Evolutionary conservation across 306 rosid genomes (phyloP), one percentile per base, ranked within the genome.

Genomic region (Prunus davidiana): DNA sequence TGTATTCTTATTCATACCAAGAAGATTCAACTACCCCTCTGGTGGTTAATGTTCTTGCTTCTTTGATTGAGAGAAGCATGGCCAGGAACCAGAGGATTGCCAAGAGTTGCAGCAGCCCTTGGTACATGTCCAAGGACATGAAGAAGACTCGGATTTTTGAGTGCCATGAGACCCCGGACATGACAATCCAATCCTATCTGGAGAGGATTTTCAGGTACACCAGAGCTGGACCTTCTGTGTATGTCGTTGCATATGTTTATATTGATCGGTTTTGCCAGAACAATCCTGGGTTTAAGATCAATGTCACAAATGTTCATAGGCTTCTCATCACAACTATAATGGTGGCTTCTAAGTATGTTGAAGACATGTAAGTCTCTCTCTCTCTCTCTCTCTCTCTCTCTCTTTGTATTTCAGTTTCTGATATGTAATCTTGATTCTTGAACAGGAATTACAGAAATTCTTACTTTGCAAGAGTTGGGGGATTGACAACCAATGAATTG

Each of bases 271-370:
- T 94, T 69, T 94, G 97, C 75, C 94, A 94, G 55, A 84, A 75
- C 58, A 90, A 91, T 80, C 83, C 86, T 65, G 87, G 75, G 8
- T 94, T 91, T 67, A 77, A 89, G 41, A 91, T 94, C 81, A 89
- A 76, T 79, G 73, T 84, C 45, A 81, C 83, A 55, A 94, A 94
- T 86, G 98, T 91, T 2, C 96, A 94, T 58, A 87, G 97, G 74
- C 91, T 94, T 65, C 97, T 94, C 74, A 82, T 91, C 34, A 91
- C 97, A 16, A 91, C 97, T 43, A 90, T 94, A 24, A 91, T 94
- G 98, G 93, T 94, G 70, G 98, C 98, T 80, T 94, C 97, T 15
- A 94, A 94, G 68, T 94, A 90, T 69, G 94, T 89, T 2, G 98
- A 94, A 72, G 98, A 94, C 86, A 90, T 88, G 98, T 94, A 55